These are phyloP conservation scores for Cyberlindnera amylophila DNA, from an alignment of 805 yeast genomes.

Conservation along the genomic window DNA sequence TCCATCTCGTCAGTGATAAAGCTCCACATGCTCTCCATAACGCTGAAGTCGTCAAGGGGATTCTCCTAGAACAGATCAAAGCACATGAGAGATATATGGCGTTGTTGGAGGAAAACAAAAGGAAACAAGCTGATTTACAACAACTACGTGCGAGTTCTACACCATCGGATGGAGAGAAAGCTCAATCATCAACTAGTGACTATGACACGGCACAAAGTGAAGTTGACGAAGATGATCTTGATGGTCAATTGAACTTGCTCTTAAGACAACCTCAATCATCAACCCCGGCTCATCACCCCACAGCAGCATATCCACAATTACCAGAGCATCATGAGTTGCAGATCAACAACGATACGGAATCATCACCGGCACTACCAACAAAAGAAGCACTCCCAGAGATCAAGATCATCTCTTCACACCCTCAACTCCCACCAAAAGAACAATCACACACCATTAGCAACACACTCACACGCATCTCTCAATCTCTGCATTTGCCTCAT, in stretches of 20 bases:
- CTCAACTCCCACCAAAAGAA: constrained; percentile 11
- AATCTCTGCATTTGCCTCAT: constrained; percentile 1
- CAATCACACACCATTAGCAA: too few relatives aligned
- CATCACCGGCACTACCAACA: constrained; percentile 2
- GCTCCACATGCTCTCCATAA: constrained; percentile 21
- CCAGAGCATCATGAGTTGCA: constrained; percentile 7
- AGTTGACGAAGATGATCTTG: neutral
- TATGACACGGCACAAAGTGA: neutral
- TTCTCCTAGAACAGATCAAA: constrained; percentile 32
- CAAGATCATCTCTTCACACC: neutral
- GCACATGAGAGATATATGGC: constrained; percentile 21
- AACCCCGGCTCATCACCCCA: neutral
- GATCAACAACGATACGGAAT: neutral
- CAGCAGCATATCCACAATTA: constrained; percentile 20
- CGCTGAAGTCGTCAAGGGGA: constrained; percentile 26
- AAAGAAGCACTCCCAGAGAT: constrained; percentile 1
- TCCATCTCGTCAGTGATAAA: constrained; percentile 20
- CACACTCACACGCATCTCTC: constrained; percentile 2
- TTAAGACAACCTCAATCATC: neutral
- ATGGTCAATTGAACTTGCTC: neutral
- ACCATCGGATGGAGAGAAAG: neutral
- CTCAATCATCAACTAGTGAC: neutral
- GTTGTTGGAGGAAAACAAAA: constrained; percentile 26
- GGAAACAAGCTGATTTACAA: constrained; percentile 19
- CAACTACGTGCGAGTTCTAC: constrained; percentile 10